Evolutionary conservation across 192 early-diverging fungal species (phyloP).

Genomic region (Geranomyces michiganensis): DNA sequence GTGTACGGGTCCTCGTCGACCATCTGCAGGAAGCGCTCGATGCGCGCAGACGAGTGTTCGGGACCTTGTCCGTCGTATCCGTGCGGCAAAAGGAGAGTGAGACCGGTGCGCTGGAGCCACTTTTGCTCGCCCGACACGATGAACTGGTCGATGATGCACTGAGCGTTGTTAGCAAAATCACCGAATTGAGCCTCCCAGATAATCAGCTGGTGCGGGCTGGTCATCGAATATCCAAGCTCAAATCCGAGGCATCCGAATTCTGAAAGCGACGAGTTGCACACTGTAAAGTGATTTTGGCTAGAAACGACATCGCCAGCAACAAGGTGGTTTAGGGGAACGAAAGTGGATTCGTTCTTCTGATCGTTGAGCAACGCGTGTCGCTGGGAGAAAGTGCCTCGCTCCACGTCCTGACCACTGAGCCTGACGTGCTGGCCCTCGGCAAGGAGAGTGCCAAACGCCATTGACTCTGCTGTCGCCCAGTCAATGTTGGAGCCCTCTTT

Average conservation of each 20-base stretch:
- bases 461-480: constrained; percentile 92
- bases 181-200: constrained; percentile 99
- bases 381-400: constrained; percentile 99
- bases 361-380: constrained; percentile 97
- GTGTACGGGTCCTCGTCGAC: constrained; percentile 91
- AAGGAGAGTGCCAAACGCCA: constrained; percentile 91
- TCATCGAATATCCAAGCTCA: constrained; percentile 95
- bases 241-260: constrained; percentile 96
- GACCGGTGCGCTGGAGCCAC: constrained; percentile 95
- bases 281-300: constrained; percentile 79
- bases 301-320: constrained; percentile 65
- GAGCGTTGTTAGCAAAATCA: constrained; percentile 96
- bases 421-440: constrained; percentile 88
- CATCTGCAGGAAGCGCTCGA: constrained; percentile 95
- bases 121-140: constrained; percentile 95
- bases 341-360: constrained; percentile 81
- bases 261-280: constrained; percentile 94
- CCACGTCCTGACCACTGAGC: constrained; percentile 95
- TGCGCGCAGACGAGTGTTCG: constrained; percentile 93
- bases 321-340: constrained; percentile 86
- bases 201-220: constrained; percentile 90
- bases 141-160: constrained; percentile 98
- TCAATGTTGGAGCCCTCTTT: constrained; percentile 83
- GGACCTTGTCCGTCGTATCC: constrained; percentile 99
- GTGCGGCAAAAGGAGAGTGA: constrained; percentile 93